A percentile compares a stretch with the other conserved stretches of the same genome.
These are phyloP conservation scores for Hansfordia pulvinata DNA, from an alignment of 2,329 filamentous ascomycete species.

Conservation along the genomic window DNA sequence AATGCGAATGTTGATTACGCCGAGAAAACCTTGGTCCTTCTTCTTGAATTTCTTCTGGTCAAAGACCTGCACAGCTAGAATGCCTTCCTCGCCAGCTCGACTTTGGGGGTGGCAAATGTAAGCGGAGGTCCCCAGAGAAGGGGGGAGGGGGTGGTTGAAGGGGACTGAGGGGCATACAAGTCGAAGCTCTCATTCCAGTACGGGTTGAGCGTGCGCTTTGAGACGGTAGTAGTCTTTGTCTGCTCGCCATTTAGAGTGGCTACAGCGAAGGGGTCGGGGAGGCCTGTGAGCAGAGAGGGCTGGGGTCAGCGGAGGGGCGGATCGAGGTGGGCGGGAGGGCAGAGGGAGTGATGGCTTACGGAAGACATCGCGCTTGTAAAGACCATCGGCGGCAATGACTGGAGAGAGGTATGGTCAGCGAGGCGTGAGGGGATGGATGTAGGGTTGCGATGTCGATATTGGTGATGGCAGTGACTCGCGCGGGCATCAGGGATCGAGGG, in stretches of 20 bases:
- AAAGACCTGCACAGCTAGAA: conserved; percentile 95
- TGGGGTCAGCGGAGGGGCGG: not conserved
- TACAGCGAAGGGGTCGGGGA: conserved; percentile 94
- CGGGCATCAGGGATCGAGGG: conserved; percentile 9
- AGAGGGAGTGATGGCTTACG: too few species aligned
- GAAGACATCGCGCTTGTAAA: conserved; percentile 99
- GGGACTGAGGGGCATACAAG: conserved; percentile 49
- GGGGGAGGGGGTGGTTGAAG: conserved; percentile 1
- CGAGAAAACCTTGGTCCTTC: conserved; percentile 98
- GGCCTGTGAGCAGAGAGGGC: conserved; percentile 46
- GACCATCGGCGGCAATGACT: conserved; percentile 97
- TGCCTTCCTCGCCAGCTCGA: conserved; percentile 85
- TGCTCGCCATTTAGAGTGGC: conserved; percentile 96
- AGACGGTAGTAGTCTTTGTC: conserved; percentile 93
- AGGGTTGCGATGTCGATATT: conserved; percentile 4
- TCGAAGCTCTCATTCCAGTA: conserved; percentile 99
- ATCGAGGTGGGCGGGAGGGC: too few species aligned
- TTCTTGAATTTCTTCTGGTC: conserved; percentile 99
- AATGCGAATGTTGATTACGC: conserved; percentile 92
- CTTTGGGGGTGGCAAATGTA: too few species aligned
- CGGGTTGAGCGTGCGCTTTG: conserved; percentile 95
- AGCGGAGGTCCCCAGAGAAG: too few species aligned
- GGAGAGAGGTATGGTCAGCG: conserved; percentile 22
- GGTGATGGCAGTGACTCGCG: conserved; percentile 1
- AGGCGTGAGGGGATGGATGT: conserved; percentile 2